phyloP scores from a whole-genome alignment of 306 rosid species.

The Pterocarpus santalinus region DNA sequence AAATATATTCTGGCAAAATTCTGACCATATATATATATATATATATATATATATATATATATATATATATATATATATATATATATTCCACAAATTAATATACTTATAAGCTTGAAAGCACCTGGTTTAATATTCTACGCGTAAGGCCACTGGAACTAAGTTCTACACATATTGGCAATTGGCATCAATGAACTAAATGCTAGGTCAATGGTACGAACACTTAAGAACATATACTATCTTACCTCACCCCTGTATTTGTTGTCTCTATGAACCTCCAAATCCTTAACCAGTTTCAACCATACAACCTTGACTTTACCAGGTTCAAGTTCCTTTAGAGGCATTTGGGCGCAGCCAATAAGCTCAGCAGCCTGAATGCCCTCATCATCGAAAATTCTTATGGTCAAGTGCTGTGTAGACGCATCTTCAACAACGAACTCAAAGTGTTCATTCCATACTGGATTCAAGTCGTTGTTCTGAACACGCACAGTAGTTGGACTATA shows the following conservation, averaged over 20 bases:
- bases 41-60: too few relatives aligned
- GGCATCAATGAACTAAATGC: constrained; percentile 5
- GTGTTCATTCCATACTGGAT: constrained; percentile 97
- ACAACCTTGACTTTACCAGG: constrained; percentile 89
- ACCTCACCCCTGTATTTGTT: constrained; percentile 92
- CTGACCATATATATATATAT: not conserved
- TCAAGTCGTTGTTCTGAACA: constrained; percentile 83
- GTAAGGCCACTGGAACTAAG: not conserved
- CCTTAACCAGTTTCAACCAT: constrained; percentile 88
- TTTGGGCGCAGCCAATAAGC: constrained; percentile 78
- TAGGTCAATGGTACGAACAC: constrained; percentile 10
- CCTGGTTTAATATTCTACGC: not conserved
- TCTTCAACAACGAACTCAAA: constrained; percentile 87
- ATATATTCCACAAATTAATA: not conserved
- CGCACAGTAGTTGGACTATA: constrained; percentile 23
- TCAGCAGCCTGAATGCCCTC: constrained; percentile 90
- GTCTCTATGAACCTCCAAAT: constrained; percentile 83
- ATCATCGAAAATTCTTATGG: constrained; percentile 84
- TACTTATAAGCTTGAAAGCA: constrained; percentile 22
- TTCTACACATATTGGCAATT: not conserved
- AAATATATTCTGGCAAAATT: too few relatives aligned
- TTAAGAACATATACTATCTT: constrained; percentile 41
- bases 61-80: too few relatives aligned
- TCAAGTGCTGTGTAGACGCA: constrained; percentile 75
- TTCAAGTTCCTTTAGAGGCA: constrained; percentile 71